Conservation (phyloP, 2,329 filamentous ascomycete genomes). For the Pseudogymnoascus sp. region DNA sequence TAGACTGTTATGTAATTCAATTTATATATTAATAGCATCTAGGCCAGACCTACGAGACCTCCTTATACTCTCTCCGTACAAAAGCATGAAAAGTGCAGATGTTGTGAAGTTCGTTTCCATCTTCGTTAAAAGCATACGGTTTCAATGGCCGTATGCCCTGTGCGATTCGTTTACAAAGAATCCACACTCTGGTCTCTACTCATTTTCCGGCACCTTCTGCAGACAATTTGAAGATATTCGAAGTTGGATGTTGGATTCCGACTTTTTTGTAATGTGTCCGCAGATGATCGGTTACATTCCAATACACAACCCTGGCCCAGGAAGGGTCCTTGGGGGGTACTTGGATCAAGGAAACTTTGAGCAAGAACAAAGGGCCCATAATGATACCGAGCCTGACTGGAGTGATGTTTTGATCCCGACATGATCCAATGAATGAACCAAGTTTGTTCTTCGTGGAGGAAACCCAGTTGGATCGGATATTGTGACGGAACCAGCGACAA, state of each 20-base stretch:
- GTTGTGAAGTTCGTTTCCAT: neutral
- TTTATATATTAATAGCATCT: neutral
- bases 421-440: neutral
- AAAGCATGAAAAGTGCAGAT: conserved; percentile 2
- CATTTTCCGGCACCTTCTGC: neutral
- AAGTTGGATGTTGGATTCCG: conserved; percentile 3
- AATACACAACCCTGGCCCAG: conserved; percentile 2
- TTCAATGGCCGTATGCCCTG: neutral
- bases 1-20: neutral
- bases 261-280: conserved; percentile 1
- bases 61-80: neutral
- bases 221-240: neutral
- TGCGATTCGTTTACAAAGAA: neutral
- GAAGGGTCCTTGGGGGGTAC: neutral
- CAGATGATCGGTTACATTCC: conserved; percentile 1
- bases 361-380: neutral
- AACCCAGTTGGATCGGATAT: neutral
- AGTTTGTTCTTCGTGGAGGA: neutral
- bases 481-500: neutral
- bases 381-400: neutral
- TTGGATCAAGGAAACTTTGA: neutral
- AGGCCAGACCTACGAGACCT: neutral
- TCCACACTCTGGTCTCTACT: neutral
- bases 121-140: conserved; percentile 1
- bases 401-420: conserved; percentile 1